phyloP scores from a whole-genome alignment of 495 filamentous ascomycete genomes.

The Neurospora sp. region DNA sequence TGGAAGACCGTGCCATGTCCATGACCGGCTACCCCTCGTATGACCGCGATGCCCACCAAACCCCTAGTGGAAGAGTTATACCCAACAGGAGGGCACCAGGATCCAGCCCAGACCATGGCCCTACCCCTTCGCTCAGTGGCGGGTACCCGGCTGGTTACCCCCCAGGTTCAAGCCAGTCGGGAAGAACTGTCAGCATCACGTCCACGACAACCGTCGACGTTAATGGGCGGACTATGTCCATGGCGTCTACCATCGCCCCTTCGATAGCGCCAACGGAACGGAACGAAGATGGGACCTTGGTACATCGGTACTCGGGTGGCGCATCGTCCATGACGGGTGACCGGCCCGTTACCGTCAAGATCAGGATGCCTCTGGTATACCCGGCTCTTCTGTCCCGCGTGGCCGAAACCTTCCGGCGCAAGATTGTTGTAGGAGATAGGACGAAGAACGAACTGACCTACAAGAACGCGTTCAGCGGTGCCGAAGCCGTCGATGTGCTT shows the following conservation, averaged over 20 bases:
- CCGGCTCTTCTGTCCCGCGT: conserved; percentile 86
- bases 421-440: conserved; percentile 69
- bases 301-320: conserved; percentile 32
- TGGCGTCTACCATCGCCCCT: conserved; percentile 57
- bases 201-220: conserved; percentile 30
- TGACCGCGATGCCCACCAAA: conserved; percentile 72
- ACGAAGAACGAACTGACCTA: conserved; percentile 96
- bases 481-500: conserved; percentile 91
- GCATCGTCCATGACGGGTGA: conserved; percentile 38
- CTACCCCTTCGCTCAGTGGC: conserved; percentile 1
- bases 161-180: conserved; percentile 27
- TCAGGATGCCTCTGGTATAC: conserved; percentile 71
- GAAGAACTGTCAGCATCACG: conserved; percentile 41
- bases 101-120: conserved; percentile 11
- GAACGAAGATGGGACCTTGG: conserved; percentile 31
- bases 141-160: conserved; percentile 17
- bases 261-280: conserved; percentile 23
- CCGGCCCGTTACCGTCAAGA: conserved; percentile 39
- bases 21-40: conserved; percentile 70
- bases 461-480: conserved; percentile 89
- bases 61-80: conserved; percentile 84
- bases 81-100: conserved; percentile 45
- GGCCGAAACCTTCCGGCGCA: conserved; percentile 79
- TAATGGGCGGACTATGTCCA: conserved; percentile 61
- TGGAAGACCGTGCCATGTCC: conserved; percentile 87